Base-by-base conservation (phyloP, 176 grass and related monocot genomes). In the maize (Zea mays) region DNA sequence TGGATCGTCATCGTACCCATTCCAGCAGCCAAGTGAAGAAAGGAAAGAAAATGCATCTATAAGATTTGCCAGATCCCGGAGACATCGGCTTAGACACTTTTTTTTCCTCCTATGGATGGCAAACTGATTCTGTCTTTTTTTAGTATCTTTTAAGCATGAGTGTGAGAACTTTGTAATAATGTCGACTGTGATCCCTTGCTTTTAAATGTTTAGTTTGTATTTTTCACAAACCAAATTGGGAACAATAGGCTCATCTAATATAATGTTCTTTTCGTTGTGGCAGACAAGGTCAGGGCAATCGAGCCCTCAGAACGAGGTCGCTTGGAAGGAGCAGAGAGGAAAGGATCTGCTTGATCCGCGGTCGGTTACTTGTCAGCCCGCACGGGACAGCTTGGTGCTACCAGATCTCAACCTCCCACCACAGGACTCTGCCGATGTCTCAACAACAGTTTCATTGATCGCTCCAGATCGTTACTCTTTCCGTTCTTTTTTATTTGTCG, bases 381-480 rank as follows among this genome's bases (percentile, higher is more conserved):
- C 57, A 71, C 49, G 10, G 17, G 78, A 77, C 43, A 72, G 72
- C 61, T 85, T 89, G 10, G 43, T 4, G 43, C 78, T 90, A 64
- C 88, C 88, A 49, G 88, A 90, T 51, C 88, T 90, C 33, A 90
- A 90, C 71, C 63, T 90, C 42, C 88, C 79, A 6, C 74, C 64
- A 8, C 61, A 85, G 19, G 88, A 83, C 51, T 46, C 10, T n/a
- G 74, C 88, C 15, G 69, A 83, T 77, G 72, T 74, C 49, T 62
- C 77, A 17, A 27, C 59, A 8, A 7, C n/a, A n/a, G n/a, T n/a
- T 81, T 49, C 87, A 80, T 72, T 85, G 77, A 89, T 51, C 10
- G 19, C 75, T 55, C n/a, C n/a, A n/a, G n/a, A n/a, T n/a, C n/a
- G n/a, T n/a, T n/a, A n/a, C n/a, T n/a, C n/a, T n/a, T n/a, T n/a